A percentile compares a stretch with the other conserved stretches of the same genome.
Conservation (phyloP, 768 basidiomycete species). For the Pholiota molesta region DNA sequence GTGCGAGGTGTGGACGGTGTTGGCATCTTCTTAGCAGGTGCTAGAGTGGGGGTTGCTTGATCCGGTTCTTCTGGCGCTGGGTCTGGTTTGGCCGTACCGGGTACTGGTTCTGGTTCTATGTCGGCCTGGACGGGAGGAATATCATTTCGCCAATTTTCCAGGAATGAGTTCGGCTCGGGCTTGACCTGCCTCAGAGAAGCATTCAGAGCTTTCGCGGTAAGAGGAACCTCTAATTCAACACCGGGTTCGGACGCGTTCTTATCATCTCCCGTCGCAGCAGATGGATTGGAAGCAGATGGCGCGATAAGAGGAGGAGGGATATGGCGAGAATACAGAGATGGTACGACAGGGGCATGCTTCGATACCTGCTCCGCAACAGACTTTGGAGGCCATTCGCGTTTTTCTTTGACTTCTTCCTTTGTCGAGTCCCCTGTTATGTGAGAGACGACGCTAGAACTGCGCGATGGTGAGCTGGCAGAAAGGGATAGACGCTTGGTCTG, state of each 20-base stretch:
- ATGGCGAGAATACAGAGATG: slow-evolving; percentile 39
- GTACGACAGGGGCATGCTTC: slow-evolving; percentile 37
- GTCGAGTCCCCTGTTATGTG: slow-evolving; percentile 64
- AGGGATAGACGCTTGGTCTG: slow-evolving; percentile 68
- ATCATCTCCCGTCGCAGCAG: slow-evolving; percentile 14
- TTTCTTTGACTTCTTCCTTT: slow-evolving; percentile 70
- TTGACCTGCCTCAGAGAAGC: slow-evolving; percentile 24
- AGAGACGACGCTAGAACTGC: slow-evolving; percentile 70
- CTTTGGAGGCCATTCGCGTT: slow-evolving; percentile 79
- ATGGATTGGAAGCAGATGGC: slow-evolving; percentile 29
- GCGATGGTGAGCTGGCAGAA: slow-evolving; percentile 39
- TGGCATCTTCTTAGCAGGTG: slow-evolving; percentile 15
- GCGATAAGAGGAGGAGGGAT: slow-evolving; percentile 38
- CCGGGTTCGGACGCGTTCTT: slow-evolving; percentile 1
- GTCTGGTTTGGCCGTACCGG: slow-evolving; percentile 7
- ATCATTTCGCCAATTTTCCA: slow-evolving; percentile 33
- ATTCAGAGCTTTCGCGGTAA: slow-evolving; percentile 27
- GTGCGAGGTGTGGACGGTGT: slow-evolving; percentile 19
- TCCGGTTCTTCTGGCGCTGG: slow-evolving; percentile 5
- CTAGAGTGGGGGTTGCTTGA: slow-evolving; percentile 19
- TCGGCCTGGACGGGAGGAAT: slow-evolving; percentile 17
- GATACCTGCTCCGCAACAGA: slow-evolving; percentile 30
- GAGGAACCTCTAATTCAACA: slow-evolving; percentile 24
- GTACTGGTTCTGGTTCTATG: slow-evolving; percentile 18
- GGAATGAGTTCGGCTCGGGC: slow-evolving; percentile 24